phyloP scores from a whole-genome alignment of 345 rosid species.

The Citrus trifoliata region DNA sequence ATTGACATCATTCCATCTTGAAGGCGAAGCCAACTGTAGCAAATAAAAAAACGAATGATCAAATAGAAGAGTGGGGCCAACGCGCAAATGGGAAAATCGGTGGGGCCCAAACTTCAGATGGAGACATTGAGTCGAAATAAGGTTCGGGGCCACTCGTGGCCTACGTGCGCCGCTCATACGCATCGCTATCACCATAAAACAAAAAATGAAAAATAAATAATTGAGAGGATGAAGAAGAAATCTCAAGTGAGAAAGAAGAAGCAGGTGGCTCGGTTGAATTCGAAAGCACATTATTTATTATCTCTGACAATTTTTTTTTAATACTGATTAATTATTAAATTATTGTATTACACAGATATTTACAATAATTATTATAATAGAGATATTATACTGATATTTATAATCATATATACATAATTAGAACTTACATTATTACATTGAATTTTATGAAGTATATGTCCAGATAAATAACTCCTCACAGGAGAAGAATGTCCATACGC shows the following conservation, averaged over 20 bases:
- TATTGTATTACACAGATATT: no score
- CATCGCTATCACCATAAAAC: conserved; percentile 11
- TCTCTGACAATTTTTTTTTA: neutral
- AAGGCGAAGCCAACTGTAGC: no score
- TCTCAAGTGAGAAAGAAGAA: neutral
- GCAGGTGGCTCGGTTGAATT: neutral
- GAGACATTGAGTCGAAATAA: neutral
- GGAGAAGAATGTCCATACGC: no score
- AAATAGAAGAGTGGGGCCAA: neutral
- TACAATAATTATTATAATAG: no score
- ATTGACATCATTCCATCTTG: no score
- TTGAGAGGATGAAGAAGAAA: neutral
- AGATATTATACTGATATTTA: no score
- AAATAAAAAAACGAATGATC: neutral
- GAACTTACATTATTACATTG: no score
- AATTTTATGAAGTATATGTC: no score
- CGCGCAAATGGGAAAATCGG: neutral
- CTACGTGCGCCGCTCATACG: conserved; percentile 18
- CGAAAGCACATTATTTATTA: neutral
- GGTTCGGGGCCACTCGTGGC: neutral
- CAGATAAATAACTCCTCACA: no score
- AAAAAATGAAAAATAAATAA: neutral
- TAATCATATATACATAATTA: no score
- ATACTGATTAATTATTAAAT: no score
- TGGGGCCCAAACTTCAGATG: neutral